Conservation (phyloP, 805 yeast genomes). For the Lipomyces sp. region DNA sequence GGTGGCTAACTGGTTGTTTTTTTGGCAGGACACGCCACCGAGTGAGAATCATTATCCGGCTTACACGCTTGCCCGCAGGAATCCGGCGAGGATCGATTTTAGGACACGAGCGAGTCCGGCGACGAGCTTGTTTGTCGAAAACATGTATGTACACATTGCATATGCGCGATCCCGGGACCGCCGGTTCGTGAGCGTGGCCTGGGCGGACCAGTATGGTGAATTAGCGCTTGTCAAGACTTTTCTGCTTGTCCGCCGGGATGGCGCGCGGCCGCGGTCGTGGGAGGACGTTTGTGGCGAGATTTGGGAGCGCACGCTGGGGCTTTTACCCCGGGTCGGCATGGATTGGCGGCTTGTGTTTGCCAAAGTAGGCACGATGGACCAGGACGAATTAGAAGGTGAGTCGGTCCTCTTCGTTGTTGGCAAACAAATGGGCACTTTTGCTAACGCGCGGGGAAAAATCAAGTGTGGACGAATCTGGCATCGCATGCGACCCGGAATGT, state of each 20-base stretch:
- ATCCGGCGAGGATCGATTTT: constrained; percentile 44
- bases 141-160: constrained; percentile 80
- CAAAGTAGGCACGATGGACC: constrained; percentile 46
- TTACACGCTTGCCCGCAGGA: constrained; percentile 45
- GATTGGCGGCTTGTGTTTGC: constrained; percentile 47
- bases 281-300: constrained; percentile 45
- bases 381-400: constrained; percentile 41
- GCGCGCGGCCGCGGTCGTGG: constrained; percentile 34
- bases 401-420: background rate
- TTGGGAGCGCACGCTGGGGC: constrained; percentile 44
- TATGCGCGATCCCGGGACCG: constrained; percentile 81
- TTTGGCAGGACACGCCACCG: background rate
- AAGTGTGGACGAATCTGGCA: constrained; percentile 35
- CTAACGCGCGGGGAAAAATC: background rate
- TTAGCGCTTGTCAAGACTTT: constrained; percentile 64
- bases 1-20: too few species aligned
- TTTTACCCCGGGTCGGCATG: constrained; percentile 35
- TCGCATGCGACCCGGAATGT: constrained; percentile 23
- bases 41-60: constrained; percentile 40
- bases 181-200: constrained; percentile 83
- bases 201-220: constrained; percentile 85
- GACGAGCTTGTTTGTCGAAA: constrained; percentile 57
- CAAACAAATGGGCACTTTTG: too few species aligned
- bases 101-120: constrained; percentile 40
- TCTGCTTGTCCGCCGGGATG: constrained; percentile 36